These are phyloP conservation scores for Fusarium pininemorale DNA, from an alignment of 2,329 filamentous ascomycete genomes.

Conservation along the genomic window DNA sequence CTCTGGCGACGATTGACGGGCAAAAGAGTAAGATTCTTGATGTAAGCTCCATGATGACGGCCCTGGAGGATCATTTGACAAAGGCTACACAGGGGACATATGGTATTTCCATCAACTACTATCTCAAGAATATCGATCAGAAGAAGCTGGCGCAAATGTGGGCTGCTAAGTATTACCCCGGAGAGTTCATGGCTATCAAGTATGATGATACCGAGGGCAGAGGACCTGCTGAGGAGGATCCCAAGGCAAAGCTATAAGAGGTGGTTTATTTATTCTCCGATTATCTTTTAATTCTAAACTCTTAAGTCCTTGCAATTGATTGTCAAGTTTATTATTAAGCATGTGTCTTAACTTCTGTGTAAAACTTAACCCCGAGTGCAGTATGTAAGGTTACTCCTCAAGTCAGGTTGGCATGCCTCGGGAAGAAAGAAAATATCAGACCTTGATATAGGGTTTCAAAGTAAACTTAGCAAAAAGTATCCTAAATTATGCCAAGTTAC, in stretches of 20 bases:
- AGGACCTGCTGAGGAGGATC: not conserved
- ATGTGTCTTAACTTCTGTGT: no score
- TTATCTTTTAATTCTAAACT: no score
- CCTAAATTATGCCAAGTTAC: no score
- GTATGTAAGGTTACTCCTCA: no score
- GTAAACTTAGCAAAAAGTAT: no score
- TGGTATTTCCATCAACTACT: conserved; percentile 31
- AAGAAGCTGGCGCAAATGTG: conserved; percentile 31
- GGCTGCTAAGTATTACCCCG: conserved; percentile 28
- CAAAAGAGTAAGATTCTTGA: conserved; percentile 18
- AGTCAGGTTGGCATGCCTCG: no score
- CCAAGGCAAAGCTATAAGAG: not conserved
- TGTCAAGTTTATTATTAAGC: no score
- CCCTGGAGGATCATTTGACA: conserved; percentile 21
- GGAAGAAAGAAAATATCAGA: no score
- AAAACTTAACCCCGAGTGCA: no score
- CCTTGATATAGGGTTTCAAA: no score
- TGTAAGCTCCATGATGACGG: conserved; percentile 26
- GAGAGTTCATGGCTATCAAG: conserved; percentile 17
- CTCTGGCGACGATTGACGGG: conserved; percentile 1
- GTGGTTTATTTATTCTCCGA: no score
- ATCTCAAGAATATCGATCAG: conserved; percentile 25
- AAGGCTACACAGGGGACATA: not conserved
- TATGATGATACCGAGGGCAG: not conserved
- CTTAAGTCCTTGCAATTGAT: no score